Percentiles rank a stretch among this genome's conserved stretches.
Evolutionary conservation across 2,329 filamentous ascomycete species (phyloP).

Genomic region (Aspergillus caelatus): DNA sequence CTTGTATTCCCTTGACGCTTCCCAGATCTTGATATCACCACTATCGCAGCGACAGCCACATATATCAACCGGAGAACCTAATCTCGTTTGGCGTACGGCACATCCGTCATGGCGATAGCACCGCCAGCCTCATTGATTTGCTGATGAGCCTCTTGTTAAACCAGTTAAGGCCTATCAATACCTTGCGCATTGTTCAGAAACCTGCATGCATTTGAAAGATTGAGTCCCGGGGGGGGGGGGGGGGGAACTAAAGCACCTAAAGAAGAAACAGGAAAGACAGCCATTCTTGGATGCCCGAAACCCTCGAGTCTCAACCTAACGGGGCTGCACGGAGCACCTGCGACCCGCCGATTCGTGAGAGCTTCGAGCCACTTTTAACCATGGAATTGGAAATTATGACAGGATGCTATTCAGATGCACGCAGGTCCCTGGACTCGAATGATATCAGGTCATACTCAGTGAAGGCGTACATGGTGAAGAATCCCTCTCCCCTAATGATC

Average conservation of each 20-base stretch:
- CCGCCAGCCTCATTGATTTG: not conserved
- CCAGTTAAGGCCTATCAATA: not conserved
- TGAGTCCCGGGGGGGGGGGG: not conserved
- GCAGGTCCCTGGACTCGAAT: not conserved
- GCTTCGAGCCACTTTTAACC: not conserved
- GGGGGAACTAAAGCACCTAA: not conserved
- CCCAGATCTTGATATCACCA: not conserved
- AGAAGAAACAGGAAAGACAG: not conserved
- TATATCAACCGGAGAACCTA: not conserved
- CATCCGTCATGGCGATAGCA: not conserved
- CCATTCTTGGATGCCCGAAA: not conserved
- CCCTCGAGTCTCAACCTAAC: not conserved
- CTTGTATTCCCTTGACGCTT: not conserved
- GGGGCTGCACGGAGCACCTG: not conserved
- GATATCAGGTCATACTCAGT: not conserved
- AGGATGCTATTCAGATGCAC: not conserved
- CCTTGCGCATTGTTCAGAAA: not conserved
- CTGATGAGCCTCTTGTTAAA: not conserved
- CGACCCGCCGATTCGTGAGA: not conserved
- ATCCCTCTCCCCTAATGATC: not conserved
- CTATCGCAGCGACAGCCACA: not conserved
- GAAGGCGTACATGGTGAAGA: not conserved
- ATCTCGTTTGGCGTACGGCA: slow-evolving; percentile 1
- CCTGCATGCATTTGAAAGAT: not conserved
- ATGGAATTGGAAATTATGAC: not conserved